Conservation (phyloP, 805 yeast species). For the Nakazawaea populi region DNA sequence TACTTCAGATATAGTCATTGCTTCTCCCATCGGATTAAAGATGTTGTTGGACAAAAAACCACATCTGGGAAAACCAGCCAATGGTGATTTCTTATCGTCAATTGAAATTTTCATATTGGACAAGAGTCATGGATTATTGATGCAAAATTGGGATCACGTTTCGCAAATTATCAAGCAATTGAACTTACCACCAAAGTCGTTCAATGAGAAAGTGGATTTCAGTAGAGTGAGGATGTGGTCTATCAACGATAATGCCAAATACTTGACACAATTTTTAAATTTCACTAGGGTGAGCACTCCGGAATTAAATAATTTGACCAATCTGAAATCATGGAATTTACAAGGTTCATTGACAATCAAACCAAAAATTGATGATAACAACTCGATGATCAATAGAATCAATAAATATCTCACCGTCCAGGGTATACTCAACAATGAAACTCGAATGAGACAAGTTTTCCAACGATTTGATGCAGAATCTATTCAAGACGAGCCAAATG, state of each 20-base stretch:
- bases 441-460: conserved; percentile 62
- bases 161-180: conserved; percentile 56
- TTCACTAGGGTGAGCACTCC: conserved; percentile 80
- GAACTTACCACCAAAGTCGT: conserved; percentile 70
- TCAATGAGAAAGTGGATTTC: conserved; percentile 80
- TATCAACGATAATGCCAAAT: conserved; percentile 72
- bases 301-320: conserved; percentile 59
- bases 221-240: conserved; percentile 90
- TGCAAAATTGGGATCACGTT: conserved; percentile 92
- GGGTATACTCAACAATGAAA: conserved; percentile 25
- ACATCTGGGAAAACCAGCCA: conserved; percentile 37
- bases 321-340: conserved; percentile 45
- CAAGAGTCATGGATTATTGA: conserved; percentile 77
- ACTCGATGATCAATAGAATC: conserved; percentile 54
- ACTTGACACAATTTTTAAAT: conserved; percentile 71
- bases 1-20: conserved; percentile 78
- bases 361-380: conserved; percentile 33
- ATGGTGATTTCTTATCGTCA: conserved; percentile 80
- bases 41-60: conserved; percentile 60
- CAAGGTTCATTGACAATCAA: conserved; percentile 58
- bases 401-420: conserved; percentile 33
- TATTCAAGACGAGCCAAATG: conserved; percentile 67
- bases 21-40: conserved; percentile 87
- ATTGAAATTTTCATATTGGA: conserved; percentile 80
- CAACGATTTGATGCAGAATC: conserved; percentile 58